Evolutionary conservation across 768 basidiomycete species (phyloP), one percentile per base, ranked within the genome.

Genomic region (Fomitopsis pulvina): DNA sequence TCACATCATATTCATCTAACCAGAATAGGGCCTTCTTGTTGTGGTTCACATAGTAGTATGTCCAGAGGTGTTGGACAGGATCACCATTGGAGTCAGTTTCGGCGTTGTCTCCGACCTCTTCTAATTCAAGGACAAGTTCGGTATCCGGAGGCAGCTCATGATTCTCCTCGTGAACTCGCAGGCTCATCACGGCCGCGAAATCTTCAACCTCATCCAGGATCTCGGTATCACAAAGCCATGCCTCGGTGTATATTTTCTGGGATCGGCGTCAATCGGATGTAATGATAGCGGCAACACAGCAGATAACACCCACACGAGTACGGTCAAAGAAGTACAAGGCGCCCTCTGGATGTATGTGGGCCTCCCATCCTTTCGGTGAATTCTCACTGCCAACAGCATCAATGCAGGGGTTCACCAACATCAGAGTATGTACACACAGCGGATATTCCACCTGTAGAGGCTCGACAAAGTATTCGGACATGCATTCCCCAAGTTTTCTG

Each of bases 321-420:
- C 51, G 18, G 49, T 81, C 68, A 55, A 71, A 72, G 48, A 78
- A 85, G 57, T 83, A 85, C n/a, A 75, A 68, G 14, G 70, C 73
- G 4, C 83, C 83, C 61, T 85, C 83, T 0, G 83, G 81, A 55
- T 85, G 83, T 2, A 68, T 62, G 26, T 66, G 65, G 1, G 72
- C 60, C 5, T 29, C 60, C 83, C 83, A 85, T 1, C 47, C 57
- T 1, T 30, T 8, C 14, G 56, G 54, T 3, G 53, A 34, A 20
- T 39, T 14, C 16, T 46, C 50, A 12, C 57, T 57, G 24, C 14
- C n/a, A n/a, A 39, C 30, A 18, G 12, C 37, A 11, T 39, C 22
- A 14, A 6, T 37, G 4, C 5, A n/a, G n/a, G n/a, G 7, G n/a
- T 7, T 21, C 11, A 18, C 29, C 40, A 37, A 10, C 18, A 20